Evolutionary conservation across 192 early-diverging fungal species (phyloP).

Genomic region (Coemansia sp.): DNA sequence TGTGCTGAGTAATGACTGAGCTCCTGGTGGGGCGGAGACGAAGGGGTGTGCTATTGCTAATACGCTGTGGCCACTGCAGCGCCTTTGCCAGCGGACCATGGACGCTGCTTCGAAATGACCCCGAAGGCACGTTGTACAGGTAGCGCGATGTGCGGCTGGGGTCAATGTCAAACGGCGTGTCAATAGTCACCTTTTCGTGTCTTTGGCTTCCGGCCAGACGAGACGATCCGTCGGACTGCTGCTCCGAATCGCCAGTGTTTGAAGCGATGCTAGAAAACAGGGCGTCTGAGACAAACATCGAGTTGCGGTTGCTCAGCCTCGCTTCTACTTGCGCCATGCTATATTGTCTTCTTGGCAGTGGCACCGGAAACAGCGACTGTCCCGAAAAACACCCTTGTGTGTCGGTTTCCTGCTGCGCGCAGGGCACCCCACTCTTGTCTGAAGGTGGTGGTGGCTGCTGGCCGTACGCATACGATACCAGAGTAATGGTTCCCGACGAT

Average conservation of each 20-base stretch:
- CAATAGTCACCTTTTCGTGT: not conserved
- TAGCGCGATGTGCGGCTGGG: constrained; percentile 38
- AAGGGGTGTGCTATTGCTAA: constrained; percentile 16
- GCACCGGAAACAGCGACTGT: constrained; percentile 10
- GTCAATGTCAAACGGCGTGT: constrained; percentile 14
- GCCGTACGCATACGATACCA: constrained; percentile 14
- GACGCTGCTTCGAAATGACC: constrained; percentile 14
- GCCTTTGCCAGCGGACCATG: constrained; percentile 31
- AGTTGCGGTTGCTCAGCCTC: constrained; percentile 32
- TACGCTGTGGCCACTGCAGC: constrained; percentile 39
- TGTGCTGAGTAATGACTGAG: constrained; percentile 41
- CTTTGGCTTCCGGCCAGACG: not conserved
- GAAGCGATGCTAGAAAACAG: constrained; percentile 17
- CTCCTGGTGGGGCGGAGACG: constrained; percentile 17
- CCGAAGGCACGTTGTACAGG: constrained; percentile 40
- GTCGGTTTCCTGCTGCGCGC: not conserved
- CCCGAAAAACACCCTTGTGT: not conserved
- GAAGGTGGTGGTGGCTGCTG: not conserved
- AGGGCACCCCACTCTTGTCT: not conserved
- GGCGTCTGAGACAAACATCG: constrained; percentile 40
- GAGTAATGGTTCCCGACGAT: constrained; percentile 14
- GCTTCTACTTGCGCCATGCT: constrained; percentile 45
- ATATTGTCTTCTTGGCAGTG: constrained; percentile 18
- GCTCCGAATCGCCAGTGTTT: not conserved
- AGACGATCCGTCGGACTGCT: not conserved